These are phyloP conservation scores for Ceratocystis lukuohia DNA, from an alignment of 2,329 filamentous ascomycete genomes.

Conservation along the genomic window DNA sequence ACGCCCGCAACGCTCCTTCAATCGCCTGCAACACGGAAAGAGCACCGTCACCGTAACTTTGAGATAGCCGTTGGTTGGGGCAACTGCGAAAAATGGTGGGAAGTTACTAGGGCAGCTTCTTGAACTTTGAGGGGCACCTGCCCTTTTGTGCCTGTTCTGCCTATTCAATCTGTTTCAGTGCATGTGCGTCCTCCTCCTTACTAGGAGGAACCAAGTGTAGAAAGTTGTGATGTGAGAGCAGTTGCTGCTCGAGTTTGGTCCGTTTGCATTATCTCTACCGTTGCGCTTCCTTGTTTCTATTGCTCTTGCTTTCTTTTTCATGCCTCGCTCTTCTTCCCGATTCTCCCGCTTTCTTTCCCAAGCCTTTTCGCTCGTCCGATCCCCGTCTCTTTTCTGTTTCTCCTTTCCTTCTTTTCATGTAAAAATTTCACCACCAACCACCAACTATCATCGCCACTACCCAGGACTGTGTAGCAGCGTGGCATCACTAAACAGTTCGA, in stretches of 20 bases:
- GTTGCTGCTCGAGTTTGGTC: background rate
- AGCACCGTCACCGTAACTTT: constrained; percentile 4
- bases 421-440: too few species aligned
- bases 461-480: too few species aligned
- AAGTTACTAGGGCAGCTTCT: background rate
- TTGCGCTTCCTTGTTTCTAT: background rate
- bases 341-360: background rate
- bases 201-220: background rate
- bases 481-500: too few species aligned
- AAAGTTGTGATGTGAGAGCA: background rate
- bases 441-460: too few species aligned
- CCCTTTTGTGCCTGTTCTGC: background rate
- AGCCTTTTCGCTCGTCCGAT: background rate
- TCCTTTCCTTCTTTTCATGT: background rate
- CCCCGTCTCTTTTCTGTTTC: background rate
- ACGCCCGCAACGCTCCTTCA: constrained; percentile 16
- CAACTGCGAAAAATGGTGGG: background rate
- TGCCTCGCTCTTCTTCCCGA: background rate
- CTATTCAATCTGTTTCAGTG: background rate
- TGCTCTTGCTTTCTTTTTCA: background rate
- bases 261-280: background rate
- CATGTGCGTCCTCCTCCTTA: too few species aligned
- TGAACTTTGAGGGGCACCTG: background rate
- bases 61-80: background rate
- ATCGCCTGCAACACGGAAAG: constrained; percentile 10